phyloP scores from a whole-genome alignment of 2,329 filamentous ascomycete genomes.

The Aspergillus chevalieri region DNA sequence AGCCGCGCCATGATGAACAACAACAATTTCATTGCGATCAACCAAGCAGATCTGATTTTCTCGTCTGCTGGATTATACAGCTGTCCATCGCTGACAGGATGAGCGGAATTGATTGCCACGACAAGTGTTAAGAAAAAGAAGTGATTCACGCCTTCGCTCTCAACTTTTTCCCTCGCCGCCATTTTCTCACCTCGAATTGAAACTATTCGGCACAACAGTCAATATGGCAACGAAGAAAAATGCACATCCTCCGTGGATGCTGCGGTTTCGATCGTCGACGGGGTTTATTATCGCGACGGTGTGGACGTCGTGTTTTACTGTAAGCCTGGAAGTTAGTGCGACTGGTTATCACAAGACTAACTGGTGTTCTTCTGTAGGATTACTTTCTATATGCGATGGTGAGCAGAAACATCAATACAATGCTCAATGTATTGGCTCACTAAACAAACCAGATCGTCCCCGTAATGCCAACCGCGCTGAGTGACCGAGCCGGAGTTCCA shows the following conservation, averaged over 20 bases:
- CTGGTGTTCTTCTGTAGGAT: conserved; percentile 11
- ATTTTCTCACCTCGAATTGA: neutral
- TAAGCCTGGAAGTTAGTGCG: conserved; percentile 7
- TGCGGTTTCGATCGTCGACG: conserved; percentile 53
- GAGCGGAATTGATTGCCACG: no score
- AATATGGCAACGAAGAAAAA: neutral
- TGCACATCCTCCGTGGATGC: conserved; percentile 17
- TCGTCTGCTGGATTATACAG: no score
- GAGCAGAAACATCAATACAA: conserved; percentile 2
- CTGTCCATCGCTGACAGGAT: no score
- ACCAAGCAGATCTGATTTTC: no score
- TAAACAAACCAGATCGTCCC: conserved; percentile 19
- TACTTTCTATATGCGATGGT: conserved; percentile 28
- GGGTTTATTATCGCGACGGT: conserved; percentile 56
- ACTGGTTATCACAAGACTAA: neutral
- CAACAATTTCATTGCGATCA: no score
- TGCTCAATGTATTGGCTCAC: neutral
- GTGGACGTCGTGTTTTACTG: conserved; percentile 27
- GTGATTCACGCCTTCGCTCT: no score
- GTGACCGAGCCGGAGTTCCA: conserved; percentile 17
- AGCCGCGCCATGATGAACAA: no score
- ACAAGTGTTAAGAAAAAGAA: no score
- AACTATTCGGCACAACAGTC: no score
- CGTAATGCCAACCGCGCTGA: conserved; percentile 23
- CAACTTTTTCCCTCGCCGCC: neutral